These are phyloP conservation scores for Chrysanthemum lavandulifolium DNA, from an alignment of 129 eudicot genomes.

Conservation along the genomic window DNA sequence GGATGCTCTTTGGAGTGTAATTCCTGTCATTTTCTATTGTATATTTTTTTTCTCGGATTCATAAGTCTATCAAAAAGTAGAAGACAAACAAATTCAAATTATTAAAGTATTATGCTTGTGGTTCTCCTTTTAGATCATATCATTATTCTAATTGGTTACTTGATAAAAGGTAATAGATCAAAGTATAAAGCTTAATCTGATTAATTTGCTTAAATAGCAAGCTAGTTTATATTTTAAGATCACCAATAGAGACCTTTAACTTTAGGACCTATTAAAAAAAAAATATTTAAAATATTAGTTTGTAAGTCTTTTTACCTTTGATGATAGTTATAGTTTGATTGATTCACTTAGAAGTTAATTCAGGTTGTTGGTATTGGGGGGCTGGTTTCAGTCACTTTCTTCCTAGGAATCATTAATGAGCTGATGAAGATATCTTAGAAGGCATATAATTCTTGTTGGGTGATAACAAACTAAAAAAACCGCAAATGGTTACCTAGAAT, in stretches of 20 bases:
- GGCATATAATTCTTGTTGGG: neutral
- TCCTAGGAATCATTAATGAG: slow-evolving; percentile 17
- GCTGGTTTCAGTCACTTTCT: slow-evolving; percentile 31
- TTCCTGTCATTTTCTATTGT: slow-evolving; percentile 38
- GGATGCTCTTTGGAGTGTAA: slow-evolving; percentile 21
- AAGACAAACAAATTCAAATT: neutral
- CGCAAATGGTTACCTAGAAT: neutral
- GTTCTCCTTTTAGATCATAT: slow-evolving; percentile 13
- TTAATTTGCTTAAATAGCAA: neutral
- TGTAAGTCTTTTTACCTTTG: neutral
- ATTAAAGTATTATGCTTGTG: slow-evolving; percentile 21
- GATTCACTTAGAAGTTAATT: slow-evolving; percentile 21
- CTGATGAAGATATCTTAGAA: slow-evolving; percentile 14
- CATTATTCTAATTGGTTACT: slow-evolving; percentile 15
- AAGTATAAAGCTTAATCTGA: slow-evolving; percentile 2
- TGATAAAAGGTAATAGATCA: slow-evolving; percentile 14
- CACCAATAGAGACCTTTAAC: neutral
- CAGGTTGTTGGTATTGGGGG: slow-evolving; percentile 30
- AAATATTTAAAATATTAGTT: neutral
- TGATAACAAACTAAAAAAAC: neutral
- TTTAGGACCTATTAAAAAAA: neutral
- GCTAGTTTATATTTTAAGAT: neutral
- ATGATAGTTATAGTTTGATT: slow-evolving; percentile 12
- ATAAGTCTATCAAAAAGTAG: slow-evolving; percentile 23
- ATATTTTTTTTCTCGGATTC: slow-evolving; percentile 37